Evolutionary conservation across 805 yeast species (phyloP).

Genomic region (Lachancea sp.): DNA sequence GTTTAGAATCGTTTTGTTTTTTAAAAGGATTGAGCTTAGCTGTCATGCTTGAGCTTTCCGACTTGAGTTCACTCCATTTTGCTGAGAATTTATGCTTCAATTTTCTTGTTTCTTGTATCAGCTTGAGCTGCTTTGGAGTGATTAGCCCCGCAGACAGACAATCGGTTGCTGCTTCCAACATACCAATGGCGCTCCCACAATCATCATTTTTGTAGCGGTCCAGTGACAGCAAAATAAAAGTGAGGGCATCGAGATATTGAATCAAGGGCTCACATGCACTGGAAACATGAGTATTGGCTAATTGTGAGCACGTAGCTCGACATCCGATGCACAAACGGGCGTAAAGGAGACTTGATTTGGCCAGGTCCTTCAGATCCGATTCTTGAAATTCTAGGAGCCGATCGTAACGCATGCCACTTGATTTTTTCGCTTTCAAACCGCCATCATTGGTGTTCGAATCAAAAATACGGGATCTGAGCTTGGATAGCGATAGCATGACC

Average conservation of each 20-base stretch:
- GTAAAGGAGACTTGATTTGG: slow-evolving; percentile 22
- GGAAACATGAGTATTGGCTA: slow-evolving; percentile 1
- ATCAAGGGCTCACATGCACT: slow-evolving; percentile 6
- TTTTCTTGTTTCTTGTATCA: slow-evolving; percentile 6
- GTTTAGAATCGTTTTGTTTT: not conserved
- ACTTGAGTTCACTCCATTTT: slow-evolving; percentile 5
- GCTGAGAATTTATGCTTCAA: slow-evolving; percentile 5
- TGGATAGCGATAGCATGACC: slow-evolving; percentile 27
- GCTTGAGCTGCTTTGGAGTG: slow-evolving; percentile 7
- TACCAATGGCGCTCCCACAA: slow-evolving; percentile 26
- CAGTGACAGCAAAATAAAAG: slow-evolving; percentile 24
- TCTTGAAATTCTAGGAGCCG: slow-evolving; percentile 27
- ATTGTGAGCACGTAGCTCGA: slow-evolving; percentile 12
- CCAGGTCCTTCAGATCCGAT: slow-evolving; percentile 23
- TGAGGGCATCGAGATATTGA: slow-evolving; percentile 20
- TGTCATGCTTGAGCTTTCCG: slow-evolving; percentile 3
- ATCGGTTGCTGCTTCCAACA: slow-evolving; percentile 22
- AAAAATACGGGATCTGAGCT: slow-evolving; percentile 22
- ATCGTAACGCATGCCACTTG: slow-evolving; percentile 12
- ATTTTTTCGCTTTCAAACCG: not conserved
- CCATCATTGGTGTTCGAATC: slow-evolving; percentile 1
- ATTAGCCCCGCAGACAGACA: slow-evolving; percentile 10
- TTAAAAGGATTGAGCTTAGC: slow-evolving; percentile 3
- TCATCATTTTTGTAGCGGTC: slow-evolving; percentile 24
- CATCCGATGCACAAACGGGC: slow-evolving; percentile 29